These are phyloP conservation scores for Thelonectria discophora DNA, from an alignment of 2,329 filamentous ascomycete species.

Conservation along the genomic window DNA sequence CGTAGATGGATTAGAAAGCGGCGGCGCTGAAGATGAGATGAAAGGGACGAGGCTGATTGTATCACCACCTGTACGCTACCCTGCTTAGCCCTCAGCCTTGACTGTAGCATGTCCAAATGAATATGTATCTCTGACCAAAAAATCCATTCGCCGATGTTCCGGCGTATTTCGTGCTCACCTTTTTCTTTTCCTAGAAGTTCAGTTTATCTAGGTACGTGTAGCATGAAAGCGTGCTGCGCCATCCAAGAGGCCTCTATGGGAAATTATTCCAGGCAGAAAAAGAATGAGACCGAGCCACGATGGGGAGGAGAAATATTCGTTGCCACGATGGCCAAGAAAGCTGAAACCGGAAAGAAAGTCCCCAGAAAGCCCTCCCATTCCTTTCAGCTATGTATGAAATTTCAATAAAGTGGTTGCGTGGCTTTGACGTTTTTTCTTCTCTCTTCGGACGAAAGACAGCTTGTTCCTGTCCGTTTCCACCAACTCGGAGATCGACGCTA, in stretches of 20 bases:
- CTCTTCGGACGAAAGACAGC: not conserved
- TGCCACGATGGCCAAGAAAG: not conserved
- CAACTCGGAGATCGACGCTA: slow-evolving; percentile 1
- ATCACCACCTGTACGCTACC: slow-evolving; percentile 14
- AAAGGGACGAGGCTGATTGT: slow-evolving; percentile 13
- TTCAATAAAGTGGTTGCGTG: no score
- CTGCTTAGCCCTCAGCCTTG: slow-evolving; percentile 12
- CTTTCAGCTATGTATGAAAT: not conserved
- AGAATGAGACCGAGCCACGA: slow-evolving; percentile 4
- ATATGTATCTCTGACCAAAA: not conserved
- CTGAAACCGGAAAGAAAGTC: not conserved
- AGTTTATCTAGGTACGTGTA: not conserved
- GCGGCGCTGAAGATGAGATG: not conserved
- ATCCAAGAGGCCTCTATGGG: slow-evolving; percentile 15
- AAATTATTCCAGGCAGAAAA: slow-evolving; percentile 8
- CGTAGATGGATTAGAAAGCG: slow-evolving; percentile 12
- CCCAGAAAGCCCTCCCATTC: not conserved
- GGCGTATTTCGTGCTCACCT: not conserved
- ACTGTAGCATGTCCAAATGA: not conserved
- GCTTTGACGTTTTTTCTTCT: no score
- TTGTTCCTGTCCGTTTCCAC: not conserved
- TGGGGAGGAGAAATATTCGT: not conserved
- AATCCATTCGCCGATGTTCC: not conserved
- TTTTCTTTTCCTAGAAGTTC: no score
- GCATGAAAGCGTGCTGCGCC: slow-evolving; percentile 18